phyloP scores from a whole-genome alignment of 169 alveolate genomes.

The Theileria annulata region DNA sequence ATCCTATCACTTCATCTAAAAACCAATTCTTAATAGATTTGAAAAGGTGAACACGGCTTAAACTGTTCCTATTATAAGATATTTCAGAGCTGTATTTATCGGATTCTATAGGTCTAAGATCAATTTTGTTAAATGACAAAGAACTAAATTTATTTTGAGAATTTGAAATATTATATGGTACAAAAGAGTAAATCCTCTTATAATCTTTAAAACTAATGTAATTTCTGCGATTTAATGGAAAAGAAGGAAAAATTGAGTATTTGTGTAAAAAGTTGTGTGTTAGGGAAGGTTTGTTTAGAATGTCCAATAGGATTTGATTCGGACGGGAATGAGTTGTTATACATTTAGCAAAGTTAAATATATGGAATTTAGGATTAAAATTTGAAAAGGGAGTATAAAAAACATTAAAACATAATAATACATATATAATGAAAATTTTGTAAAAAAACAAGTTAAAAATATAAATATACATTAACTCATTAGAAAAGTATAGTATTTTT shows the following conservation, averaged over 20 bases:
- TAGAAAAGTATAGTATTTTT: not conserved
- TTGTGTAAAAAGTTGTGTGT: not conserved
- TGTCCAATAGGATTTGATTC: not conserved
- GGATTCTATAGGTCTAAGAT: not conserved
- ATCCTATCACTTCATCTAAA: slow-evolving; percentile 16
- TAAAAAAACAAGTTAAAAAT: not conserved
- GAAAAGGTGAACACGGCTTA: slow-evolving; percentile 14
- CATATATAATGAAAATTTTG: not conserved
- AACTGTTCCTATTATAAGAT: not conserved
- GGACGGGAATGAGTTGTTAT: not conserved
- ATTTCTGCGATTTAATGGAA: not conserved
- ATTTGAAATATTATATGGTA: slow-evolving; percentile 8
- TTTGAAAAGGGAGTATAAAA: not conserved
- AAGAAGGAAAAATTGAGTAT: not conserved
- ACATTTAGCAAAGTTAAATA: not conserved
- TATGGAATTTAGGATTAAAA: not conserved
- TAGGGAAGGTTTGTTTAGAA: not conserved
- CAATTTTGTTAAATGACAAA: not conserved
- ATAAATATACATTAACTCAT: slow-evolving; percentile 6
- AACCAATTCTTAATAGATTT: slow-evolving; percentile 30
- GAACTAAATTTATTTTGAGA: not conserved
- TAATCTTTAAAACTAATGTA: not conserved
- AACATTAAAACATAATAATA: not conserved
- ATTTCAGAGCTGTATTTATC: not conserved
- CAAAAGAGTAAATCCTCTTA: not conserved